These are phyloP conservation scores for Fraxinus ornus DNA, from an alignment of 305 asterid species.

Conservation along the genomic window DNA sequence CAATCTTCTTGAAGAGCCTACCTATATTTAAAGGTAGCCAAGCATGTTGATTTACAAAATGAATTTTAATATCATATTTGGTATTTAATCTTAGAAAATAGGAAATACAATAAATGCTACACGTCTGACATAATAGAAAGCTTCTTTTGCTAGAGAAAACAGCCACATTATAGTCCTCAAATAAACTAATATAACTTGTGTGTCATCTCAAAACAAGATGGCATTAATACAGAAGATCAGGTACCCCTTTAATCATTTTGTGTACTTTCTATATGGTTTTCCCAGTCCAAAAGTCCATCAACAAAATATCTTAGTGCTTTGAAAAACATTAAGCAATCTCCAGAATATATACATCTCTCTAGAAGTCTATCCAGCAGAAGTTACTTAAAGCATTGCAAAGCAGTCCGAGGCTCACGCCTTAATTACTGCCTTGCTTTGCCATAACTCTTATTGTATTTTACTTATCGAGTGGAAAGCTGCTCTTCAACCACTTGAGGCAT, in stretches of 20 bases:
- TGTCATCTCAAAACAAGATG: background rate
- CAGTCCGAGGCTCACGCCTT: background rate
- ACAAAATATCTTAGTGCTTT: background rate
- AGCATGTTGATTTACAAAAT: slow-evolving; percentile 8
- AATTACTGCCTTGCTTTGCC: background rate
- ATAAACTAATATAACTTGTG: background rate
- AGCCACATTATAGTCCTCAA: background rate
- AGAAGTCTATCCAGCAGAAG: background rate
- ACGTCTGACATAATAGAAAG: background rate
- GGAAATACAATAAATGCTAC: background rate
- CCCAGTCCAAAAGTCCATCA: background rate
- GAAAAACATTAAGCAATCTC: background rate
- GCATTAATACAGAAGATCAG: background rate
- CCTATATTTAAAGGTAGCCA: slow-evolving; percentile 48
- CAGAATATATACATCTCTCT: background rate
- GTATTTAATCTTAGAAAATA: slow-evolving; percentile 4
- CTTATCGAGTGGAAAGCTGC: background rate
- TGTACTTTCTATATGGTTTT: background rate
- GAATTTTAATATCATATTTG: background rate
- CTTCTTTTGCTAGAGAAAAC: slow-evolving; percentile 12
- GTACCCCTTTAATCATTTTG: background rate
- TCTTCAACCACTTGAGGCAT: background rate
- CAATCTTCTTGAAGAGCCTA: slow-evolving; percentile 74
- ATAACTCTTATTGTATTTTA: background rate
- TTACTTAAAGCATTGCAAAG: slow-evolving; percentile 3